phyloP scores from a whole-genome alignment of 371 early-diverging fungal species.

The Batrachochytrium dendrobatidis region DNA sequence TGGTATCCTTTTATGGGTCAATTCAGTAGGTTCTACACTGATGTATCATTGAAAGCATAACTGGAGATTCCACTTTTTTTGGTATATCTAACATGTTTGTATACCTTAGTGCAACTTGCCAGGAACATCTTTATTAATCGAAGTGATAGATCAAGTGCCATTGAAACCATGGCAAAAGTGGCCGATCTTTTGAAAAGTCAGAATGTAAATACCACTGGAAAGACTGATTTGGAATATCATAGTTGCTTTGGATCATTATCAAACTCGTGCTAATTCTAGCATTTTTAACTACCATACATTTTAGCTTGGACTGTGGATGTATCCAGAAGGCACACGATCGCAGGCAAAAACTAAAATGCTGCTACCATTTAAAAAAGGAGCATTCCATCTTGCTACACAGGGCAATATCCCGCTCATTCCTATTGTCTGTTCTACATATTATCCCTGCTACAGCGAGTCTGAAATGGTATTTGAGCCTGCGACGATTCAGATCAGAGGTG shows the following conservation, averaged over 20 bases:
- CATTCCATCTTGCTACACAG: slow-evolving; percentile 84
- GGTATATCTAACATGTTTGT: not conserved
- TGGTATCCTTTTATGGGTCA: slow-evolving; percentile 80
- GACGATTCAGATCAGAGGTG: slow-evolving; percentile 63
- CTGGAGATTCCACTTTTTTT: not conserved
- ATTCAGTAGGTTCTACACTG: slow-evolving; percentile 58
- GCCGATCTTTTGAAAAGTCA: slow-evolving; percentile 65
- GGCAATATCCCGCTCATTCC: slow-evolving; percentile 86
- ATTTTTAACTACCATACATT: not conserved
- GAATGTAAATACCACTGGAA: slow-evolving; percentile 43
- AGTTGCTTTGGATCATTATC: not conserved
- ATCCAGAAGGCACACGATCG: slow-evolving; percentile 92
- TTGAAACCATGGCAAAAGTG: slow-evolving; percentile 70
- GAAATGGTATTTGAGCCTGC: slow-evolving; percentile 58
- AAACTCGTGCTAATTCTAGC: slow-evolving; percentile 1
- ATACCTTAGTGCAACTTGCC: slow-evolving; percentile 57
- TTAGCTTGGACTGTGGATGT: slow-evolving; percentile 75
- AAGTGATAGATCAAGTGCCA: slow-evolving; percentile 71
- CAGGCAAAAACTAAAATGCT: slow-evolving; percentile 60
- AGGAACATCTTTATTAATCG: slow-evolving; percentile 85
- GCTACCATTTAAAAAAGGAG: slow-evolving; percentile 83
- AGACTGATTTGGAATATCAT: not conserved
- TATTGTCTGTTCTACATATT: slow-evolving; percentile 73
- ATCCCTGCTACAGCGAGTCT: slow-evolving; percentile 60
- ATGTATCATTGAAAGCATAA: not conserved